phyloP scores from a whole-genome alignment of 257 asterid genomes.

The Solanum arcanum region DNA sequence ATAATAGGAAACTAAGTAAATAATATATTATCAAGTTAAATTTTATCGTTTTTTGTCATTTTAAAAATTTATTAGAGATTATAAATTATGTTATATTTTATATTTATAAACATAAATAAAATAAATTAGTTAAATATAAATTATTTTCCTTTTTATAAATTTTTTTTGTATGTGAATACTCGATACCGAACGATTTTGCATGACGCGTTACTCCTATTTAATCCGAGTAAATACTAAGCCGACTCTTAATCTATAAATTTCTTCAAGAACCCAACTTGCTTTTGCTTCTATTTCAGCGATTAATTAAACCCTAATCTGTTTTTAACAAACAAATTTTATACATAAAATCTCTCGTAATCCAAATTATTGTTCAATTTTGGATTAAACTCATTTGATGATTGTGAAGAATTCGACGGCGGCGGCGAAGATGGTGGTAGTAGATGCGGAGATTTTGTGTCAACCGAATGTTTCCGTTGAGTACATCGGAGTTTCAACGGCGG shows the following conservation, averaged over 20 bases:
- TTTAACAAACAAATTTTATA: not conserved
- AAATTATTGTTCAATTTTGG: not conserved
- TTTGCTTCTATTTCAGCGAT: not conserved
- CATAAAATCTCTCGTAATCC: not conserved
- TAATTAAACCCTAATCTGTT: not conserved
- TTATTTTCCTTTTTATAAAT: too few species aligned
- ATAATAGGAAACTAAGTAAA: not conserved
- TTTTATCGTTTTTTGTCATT: not conserved
- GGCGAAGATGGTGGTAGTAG: constrained; percentile 12
- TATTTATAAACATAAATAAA: not conserved
- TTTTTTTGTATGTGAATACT: not conserved
- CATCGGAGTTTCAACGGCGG: constrained; percentile 5
- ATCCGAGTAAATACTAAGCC: not conserved
- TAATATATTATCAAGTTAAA: too few species aligned
- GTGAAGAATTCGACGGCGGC: constrained; percentile 3
- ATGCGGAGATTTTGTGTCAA: constrained; percentile 9
- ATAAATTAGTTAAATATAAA: not conserved
- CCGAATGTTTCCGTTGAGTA: constrained; percentile 22
- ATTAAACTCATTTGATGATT: not conserved
- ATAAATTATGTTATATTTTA: not conserved
- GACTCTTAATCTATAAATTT: not conserved
- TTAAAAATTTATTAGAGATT: not conserved
- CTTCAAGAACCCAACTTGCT: not conserved
- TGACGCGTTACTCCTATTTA: not conserved
- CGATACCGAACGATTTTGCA: not conserved